Conservation (phyloP, 306 rosid genomes). For the Cajanus cajan region DNA sequence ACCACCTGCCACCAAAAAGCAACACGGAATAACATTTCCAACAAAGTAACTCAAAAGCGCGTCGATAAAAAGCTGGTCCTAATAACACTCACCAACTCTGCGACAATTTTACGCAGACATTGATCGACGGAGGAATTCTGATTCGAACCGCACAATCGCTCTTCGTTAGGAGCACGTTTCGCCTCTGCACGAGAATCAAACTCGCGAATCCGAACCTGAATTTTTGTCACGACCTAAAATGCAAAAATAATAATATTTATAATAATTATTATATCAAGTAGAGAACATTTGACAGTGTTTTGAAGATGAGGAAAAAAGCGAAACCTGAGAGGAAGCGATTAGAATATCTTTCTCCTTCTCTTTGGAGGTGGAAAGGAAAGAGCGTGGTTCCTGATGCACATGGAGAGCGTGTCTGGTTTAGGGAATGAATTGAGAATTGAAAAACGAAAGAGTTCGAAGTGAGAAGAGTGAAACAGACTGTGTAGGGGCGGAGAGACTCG, state of each 20-base stretch:
- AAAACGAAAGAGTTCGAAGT: neutral
- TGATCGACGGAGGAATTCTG: constrained; percentile 31
- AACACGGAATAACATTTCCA: constrained; percentile 18
- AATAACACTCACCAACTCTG: constrained; percentile 29
- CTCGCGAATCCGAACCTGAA: constrained; percentile 40
- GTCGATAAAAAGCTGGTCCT: neutral
- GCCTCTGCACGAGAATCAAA: constrained; percentile 24
- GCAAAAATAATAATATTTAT: neutral
- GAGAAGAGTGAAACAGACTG: constrained; percentile 43
- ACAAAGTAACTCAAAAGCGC: neutral
- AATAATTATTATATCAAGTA: too few relatives aligned
- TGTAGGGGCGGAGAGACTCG: constrained; percentile 50
- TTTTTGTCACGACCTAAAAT: constrained; percentile 40
- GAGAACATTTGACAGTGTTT: neutral
- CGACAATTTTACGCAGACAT: constrained; percentile 31
- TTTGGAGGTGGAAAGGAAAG: constrained; percentile 19
- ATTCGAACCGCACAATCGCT: neutral
- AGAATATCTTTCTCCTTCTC: constrained; percentile 46
- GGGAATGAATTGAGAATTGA: neutral
- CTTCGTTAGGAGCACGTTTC: neutral
- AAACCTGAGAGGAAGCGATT: constrained; percentile 52
- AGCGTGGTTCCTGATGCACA: constrained; percentile 39
- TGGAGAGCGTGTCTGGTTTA: neutral
- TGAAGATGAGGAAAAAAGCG: neutral
- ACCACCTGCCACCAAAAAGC: constrained; percentile 36